A percentile compares a stretch with the other conserved stretches of the same genome.
phyloP scores from a whole-genome alignment of 2,329 filamentous ascomycete species.

The Diaporthe citriasiana region DNA sequence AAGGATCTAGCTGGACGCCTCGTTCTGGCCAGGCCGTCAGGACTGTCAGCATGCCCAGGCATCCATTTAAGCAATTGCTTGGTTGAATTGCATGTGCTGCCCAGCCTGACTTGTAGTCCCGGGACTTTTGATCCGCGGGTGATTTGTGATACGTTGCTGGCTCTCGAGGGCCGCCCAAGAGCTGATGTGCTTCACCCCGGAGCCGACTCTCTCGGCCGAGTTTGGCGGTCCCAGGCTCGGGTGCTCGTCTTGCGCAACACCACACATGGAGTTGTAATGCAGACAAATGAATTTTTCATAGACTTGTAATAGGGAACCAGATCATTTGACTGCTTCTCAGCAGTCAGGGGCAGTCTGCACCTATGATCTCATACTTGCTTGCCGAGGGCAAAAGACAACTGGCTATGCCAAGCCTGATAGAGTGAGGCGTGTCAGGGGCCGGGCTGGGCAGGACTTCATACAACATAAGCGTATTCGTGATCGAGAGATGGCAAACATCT shows the following conservation, averaged over 20 bases:
- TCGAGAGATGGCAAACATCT: no score
- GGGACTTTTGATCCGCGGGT: background rate
- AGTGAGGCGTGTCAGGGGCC: no score
- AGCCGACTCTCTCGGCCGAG: background rate
- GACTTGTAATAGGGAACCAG: no score
- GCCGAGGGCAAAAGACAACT: no score
- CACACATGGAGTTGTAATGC: background rate
- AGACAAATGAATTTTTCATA: background rate
- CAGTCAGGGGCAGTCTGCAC: no score
- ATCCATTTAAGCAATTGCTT: background rate
- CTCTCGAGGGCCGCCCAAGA: no score
- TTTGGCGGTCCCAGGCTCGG: background rate
- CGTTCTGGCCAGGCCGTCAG: background rate
- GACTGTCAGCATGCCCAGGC: conserved; percentile 1
- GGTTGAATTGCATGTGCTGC: background rate
- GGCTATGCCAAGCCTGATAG: no score
- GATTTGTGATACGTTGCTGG: background rate
- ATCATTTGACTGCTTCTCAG: no score
- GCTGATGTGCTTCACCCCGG: no score
- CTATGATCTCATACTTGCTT: no score
- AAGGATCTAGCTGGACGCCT: conserved; percentile 21
- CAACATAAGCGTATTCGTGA: no score
- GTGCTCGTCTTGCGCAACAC: background rate
- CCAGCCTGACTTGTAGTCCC: background rate
- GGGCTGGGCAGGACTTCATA: no score